A percentile compares a stretch with the other conserved stretches of the same genome.
phyloP scores from a whole-genome alignment of 176 grass and related monocot genomes.

The Oryza longistaminata region DNA sequence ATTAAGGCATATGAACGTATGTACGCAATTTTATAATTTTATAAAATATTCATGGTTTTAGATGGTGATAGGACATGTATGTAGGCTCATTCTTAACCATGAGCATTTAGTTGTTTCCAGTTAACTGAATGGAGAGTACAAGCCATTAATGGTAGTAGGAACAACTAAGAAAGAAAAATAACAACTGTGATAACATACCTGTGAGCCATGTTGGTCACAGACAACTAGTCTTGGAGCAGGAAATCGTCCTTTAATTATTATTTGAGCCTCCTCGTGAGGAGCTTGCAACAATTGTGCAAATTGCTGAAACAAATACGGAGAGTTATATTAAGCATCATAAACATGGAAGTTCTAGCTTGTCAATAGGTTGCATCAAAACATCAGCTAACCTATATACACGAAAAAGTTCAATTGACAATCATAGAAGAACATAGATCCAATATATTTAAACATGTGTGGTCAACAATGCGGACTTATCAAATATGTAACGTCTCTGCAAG shows the following conservation, averaged over 20 bases:
- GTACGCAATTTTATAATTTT: background rate
- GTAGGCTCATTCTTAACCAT: background rate
- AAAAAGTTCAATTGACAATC: background rate
- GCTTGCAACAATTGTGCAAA: slow-evolving; percentile 88
- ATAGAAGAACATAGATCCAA: background rate
- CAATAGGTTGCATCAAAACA: background rate
- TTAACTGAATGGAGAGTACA: background rate
- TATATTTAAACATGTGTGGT: background rate
- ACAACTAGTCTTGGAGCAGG: slow-evolving; percentile 94
- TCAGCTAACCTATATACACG: background rate
- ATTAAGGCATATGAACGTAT: background rate
- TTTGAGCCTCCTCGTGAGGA: slow-evolving; percentile 81
- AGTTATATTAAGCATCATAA: slow-evolving; percentile 28
- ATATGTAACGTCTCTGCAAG: background rate
- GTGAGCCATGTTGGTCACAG: slow-evolving; percentile 96
- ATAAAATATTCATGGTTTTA: background rate
- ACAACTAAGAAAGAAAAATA: slow-evolving; percentile 24
- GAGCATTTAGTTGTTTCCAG: background rate
- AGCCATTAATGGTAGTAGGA: slow-evolving; percentile 20
- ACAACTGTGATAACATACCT: slow-evolving; percentile 52
- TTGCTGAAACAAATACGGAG: slow-evolving; percentile 55
- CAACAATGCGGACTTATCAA: background rate
- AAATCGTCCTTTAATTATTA: slow-evolving; percentile 83
- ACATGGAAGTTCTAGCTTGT: background rate
- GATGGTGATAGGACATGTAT: background rate